Conservation (phyloP, 495 filamentous ascomycete species). For the Elaphomyces granulatus region DNA sequence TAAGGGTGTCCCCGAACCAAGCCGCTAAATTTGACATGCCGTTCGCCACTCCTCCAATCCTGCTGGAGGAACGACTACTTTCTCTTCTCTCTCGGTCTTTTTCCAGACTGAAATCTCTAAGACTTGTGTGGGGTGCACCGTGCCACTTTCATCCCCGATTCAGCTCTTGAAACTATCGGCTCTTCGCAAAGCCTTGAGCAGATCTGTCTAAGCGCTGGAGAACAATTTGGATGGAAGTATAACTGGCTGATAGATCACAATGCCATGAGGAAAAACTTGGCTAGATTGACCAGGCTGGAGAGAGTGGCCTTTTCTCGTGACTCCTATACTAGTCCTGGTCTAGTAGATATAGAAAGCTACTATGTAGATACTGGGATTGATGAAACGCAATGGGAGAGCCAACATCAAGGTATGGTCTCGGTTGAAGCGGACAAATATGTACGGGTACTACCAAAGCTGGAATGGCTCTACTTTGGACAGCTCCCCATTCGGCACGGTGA, state of each 20-base stretch:
- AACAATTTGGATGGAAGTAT: not conserved
- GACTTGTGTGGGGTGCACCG: too few relatives aligned
- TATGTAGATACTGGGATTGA: too few relatives aligned
- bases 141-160: not conserved
- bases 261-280: conserved; percentile 1
- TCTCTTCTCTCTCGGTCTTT: conserved; percentile 5
- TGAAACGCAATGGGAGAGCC: too few relatives aligned
- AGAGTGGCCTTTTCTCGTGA: conserved; percentile 6
- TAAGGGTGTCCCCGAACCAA: too few relatives aligned
- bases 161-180: conserved; percentile 1
- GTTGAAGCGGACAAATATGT: too few relatives aligned
- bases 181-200: conserved; percentile 3
- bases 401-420: too few relatives aligned
- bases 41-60: too few relatives aligned
- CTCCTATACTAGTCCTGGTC: not conserved
- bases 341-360: not conserved
- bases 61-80: conserved; percentile 1
- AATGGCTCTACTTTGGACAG: too few relatives aligned
- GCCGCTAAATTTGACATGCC: too few relatives aligned
- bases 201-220: conserved; percentile 5
- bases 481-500: too few relatives aligned
- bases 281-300: not conserved
- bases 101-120: conserved; percentile 1
- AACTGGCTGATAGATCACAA: conserved; percentile 8
- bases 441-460: too few relatives aligned